phyloP scores from a whole-genome alignment of 305 asterid genomes.

The Fraxinus velutina region DNA sequence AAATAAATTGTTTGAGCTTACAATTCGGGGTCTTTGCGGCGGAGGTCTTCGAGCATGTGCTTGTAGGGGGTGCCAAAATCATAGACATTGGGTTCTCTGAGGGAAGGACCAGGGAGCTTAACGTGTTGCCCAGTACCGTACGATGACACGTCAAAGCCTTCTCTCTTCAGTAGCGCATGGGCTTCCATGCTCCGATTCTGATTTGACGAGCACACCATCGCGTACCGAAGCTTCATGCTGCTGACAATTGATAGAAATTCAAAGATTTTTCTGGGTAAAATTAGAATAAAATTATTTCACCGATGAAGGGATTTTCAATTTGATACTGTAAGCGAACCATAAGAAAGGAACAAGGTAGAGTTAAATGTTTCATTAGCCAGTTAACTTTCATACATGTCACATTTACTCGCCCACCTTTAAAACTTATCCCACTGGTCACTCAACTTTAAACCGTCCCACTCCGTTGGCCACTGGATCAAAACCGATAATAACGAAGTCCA shows the following conservation, averaged over 20 bases:
- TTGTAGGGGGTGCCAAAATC: slow-evolving; percentile 93
- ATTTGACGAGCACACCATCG: slow-evolving; percentile 95
- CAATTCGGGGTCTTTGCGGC: slow-evolving; percentile 89
- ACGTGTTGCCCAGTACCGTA: slow-evolving; percentile 98
- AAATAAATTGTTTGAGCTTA: slow-evolving; percentile 15
- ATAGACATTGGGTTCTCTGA: slow-evolving; percentile 91
- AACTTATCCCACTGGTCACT: too few relatives aligned
- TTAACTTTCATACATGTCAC: too few relatives aligned
- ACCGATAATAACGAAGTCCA: too few relatives aligned
- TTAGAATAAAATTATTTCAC: neutral
- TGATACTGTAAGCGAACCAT: neutral
- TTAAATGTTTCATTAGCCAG: too few relatives aligned
- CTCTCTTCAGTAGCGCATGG: slow-evolving; percentile 71
- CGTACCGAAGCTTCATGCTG: slow-evolving; percentile 70
- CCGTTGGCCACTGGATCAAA: too few relatives aligned
- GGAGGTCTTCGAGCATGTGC: slow-evolving; percentile 91
- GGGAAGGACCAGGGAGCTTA: slow-evolving; percentile 95
- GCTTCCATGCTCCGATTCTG: slow-evolving; percentile 99
- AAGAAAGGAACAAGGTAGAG: neutral
- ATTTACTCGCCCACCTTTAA: too few relatives aligned
- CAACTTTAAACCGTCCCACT: too few relatives aligned
- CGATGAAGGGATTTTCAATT: neutral
- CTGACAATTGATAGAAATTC: neutral
- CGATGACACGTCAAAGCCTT: slow-evolving; percentile 81
- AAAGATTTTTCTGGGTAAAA: neutral